These are phyloP conservation scores for Fusarium chaquense DNA, from an alignment of 2,329 filamentous ascomycete species.

Conservation along the genomic window DNA sequence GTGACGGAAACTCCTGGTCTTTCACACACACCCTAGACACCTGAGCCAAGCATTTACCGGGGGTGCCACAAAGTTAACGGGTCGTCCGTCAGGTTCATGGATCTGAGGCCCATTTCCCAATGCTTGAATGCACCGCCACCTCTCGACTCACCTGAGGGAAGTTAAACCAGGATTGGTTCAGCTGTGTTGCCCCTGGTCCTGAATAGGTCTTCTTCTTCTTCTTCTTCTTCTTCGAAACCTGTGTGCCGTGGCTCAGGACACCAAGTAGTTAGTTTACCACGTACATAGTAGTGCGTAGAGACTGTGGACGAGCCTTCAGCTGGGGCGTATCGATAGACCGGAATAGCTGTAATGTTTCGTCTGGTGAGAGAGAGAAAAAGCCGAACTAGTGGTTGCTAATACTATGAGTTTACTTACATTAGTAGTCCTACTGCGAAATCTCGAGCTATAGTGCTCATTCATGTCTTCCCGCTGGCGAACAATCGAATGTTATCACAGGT, in stretches of 20 bases:
- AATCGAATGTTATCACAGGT: constrained; percentile 7
- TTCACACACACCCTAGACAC: constrained; percentile 19
- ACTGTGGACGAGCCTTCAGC: constrained; percentile 30
- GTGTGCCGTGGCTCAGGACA: constrained; percentile 4
- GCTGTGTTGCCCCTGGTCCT: constrained; percentile 26
- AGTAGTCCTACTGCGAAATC: neutral
- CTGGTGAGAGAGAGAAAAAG: neutral
- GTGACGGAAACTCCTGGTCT: constrained; percentile 26
- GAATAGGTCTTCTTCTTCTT: neutral
- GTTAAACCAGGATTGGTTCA: constrained; percentile 38
- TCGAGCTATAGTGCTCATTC: neutral
- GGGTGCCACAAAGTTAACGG: constrained; percentile 35
- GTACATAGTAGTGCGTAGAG: neutral
- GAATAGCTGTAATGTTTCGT: neutral
- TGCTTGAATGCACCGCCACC: constrained; percentile 38
- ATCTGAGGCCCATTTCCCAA: constrained; percentile 18
- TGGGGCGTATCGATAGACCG: constrained; percentile 33
- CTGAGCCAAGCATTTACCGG: constrained; percentile 13
- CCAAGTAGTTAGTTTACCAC: neutral
- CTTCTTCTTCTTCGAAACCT: neutral
- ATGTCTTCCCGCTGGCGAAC: neutral
- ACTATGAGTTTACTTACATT: neutral
- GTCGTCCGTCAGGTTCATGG: constrained; percentile 23
- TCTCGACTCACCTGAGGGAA: constrained; percentile 42
- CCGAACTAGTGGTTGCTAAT: neutral